phyloP scores from a whole-genome alignment of 306 rosid genomes.

The Vigna trinervia region DNA sequence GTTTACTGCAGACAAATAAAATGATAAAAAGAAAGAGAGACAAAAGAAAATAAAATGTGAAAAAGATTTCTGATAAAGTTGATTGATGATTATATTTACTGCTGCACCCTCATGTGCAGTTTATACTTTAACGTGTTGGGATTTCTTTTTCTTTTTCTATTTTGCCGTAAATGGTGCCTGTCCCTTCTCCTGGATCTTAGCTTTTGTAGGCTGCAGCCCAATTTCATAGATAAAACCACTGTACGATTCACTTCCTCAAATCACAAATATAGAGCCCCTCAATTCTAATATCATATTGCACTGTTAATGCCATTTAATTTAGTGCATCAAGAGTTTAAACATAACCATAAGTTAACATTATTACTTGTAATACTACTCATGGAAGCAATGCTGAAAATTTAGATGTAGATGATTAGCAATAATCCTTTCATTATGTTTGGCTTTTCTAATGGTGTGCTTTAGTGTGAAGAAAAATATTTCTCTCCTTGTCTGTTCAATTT shows the following conservation, averaged over 20 bases:
- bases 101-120: constrained; percentile 8
- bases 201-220: constrained; percentile 11
- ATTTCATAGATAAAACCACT: neutral
- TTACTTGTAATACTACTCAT: too few relatives aligned
- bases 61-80: neutral
- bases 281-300: neutral
- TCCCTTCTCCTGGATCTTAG: neutral
- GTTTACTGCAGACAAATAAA: neutral
- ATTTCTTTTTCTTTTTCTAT: neutral
- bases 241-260: neutral
- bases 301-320: too few relatives aligned
- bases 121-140: neutral
- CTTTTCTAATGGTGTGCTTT: neutral
- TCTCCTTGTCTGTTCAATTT: constrained; percentile 1
- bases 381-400: too few relatives aligned
- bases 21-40: neutral
- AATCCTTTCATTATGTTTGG: too few relatives aligned
- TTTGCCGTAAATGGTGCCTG: constrained; percentile 10
- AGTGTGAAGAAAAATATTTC: neutral
- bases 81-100: neutral
- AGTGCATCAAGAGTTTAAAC: too few relatives aligned
- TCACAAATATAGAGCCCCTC: neutral
- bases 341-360: too few relatives aligned
- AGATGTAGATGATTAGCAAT: too few relatives aligned
- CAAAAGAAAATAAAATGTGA: neutral